A percentile compares a stretch with the other conserved stretches of the same genome.
Conservation (phyloP, 352 stramenopile species). For the Pythium sukuiense region DNA sequence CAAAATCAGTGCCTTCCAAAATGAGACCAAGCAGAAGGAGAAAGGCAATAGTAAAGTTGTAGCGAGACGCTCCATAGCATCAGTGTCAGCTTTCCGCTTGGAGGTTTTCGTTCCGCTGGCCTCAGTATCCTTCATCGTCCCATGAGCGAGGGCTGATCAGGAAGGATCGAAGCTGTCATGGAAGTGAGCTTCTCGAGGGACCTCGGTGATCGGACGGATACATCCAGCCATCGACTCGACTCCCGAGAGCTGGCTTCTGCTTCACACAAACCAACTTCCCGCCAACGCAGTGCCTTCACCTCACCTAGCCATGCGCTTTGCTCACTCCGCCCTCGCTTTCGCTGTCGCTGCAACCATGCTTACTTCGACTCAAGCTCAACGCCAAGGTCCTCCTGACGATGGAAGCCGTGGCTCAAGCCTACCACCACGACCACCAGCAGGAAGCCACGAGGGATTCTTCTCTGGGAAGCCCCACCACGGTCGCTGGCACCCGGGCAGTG, state of each 20-base stretch:
- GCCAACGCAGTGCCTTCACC: neutral
- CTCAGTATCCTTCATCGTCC: neutral
- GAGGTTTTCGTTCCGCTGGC: neutral
- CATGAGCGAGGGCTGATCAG: neutral
- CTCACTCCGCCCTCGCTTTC: neutral
- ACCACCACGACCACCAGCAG: neutral
- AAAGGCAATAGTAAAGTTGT: neutral
- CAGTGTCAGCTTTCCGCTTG: neutral
- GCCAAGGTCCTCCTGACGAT: neutral
- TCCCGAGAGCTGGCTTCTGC: neutral
- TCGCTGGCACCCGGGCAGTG: neutral
- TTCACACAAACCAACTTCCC: neutral
- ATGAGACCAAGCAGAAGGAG: neutral
- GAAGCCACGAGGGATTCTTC: neutral
- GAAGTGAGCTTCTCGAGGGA: neutral
- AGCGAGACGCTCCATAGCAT: neutral
- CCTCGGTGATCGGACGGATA: neutral
- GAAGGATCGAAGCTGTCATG: neutral
- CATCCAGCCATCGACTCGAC: neutral
- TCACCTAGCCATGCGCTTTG: neutral
- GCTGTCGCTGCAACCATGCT: neutral
- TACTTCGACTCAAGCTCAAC: neutral
- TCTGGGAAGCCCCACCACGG: neutral
- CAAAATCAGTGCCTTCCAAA: neutral
- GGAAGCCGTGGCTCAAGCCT: neutral